phyloP scores from a whole-genome alignment of 768 basidiomycete species.

The Lanmaoa pseudosensibilis region DNA sequence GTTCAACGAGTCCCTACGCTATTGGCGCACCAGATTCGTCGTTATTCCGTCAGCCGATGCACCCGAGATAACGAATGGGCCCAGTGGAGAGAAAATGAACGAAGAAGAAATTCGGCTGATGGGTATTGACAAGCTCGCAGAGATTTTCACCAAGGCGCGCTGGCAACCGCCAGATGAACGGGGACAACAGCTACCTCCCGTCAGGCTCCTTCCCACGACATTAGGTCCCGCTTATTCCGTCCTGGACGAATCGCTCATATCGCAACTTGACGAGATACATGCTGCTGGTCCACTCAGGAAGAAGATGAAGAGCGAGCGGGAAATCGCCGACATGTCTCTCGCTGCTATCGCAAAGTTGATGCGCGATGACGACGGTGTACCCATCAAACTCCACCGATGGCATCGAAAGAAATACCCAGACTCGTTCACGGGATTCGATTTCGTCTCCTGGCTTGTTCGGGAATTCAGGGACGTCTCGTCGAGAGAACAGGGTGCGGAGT shows the following conservation, averaged over 20 bases:
- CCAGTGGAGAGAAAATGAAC: slow-evolving; percentile 71
- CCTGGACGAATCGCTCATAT: slow-evolving; percentile 74
- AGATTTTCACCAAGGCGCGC: slow-evolving; percentile 80
- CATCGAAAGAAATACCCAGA: slow-evolving; percentile 71
- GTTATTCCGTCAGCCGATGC: slow-evolving; percentile 84
- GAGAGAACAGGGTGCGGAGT: slow-evolving; percentile 75
- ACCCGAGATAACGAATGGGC: slow-evolving; percentile 53
- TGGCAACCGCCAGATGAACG: slow-evolving; percentile 60
- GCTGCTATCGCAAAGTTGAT: slow-evolving; percentile 75
- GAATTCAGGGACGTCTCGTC: slow-evolving; percentile 89
- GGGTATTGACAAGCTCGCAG: slow-evolving; percentile 90
- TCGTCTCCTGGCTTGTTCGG: slow-evolving; percentile 90
- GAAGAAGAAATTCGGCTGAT: slow-evolving; percentile 86
- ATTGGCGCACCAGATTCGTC: slow-evolving; percentile 93
- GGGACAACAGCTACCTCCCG: slow-evolving; percentile 50
- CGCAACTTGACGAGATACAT: slow-evolving; percentile 79
- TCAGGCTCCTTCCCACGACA: slow-evolving; percentile 82
- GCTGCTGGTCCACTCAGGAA: slow-evolving; percentile 71
- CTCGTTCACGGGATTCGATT: slow-evolving; percentile 85
- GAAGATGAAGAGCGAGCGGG: slow-evolving; percentile 77
- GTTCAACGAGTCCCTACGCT: slow-evolving; percentile 79
- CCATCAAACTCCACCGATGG: slow-evolving; percentile 85
- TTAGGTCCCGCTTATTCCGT: slow-evolving; percentile 79
- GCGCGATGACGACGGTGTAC: slow-evolving; percentile 80
- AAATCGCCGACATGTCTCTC: slow-evolving; percentile 66